phyloP scores from a whole-genome alignment of 2,329 filamentous ascomycete species.

The Aspergillus sp. region DNA sequence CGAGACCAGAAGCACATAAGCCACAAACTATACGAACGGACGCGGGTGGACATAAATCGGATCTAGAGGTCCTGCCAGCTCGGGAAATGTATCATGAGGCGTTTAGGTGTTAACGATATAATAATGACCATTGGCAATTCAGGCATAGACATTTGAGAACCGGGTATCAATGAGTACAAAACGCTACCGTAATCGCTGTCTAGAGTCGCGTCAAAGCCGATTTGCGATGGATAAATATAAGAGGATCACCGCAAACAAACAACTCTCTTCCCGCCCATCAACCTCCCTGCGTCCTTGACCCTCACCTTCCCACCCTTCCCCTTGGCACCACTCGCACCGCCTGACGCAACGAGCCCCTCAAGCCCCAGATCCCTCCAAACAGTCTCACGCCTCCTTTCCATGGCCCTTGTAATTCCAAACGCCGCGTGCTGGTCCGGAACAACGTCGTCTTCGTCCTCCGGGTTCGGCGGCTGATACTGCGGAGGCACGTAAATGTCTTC shows the following conservation, averaged over 20 bases:
- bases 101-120: conserved; percentile 16
- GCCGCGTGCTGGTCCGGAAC: conserved; percentile 70
- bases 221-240: background rate
- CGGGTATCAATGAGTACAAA: conserved; percentile 17
- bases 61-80: conserved; percentile 57
- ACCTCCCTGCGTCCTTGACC: conserved; percentile 36
- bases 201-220: background rate
- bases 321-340: conserved; percentile 24
- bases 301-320: conserved; percentile 26
- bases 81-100: conserved; percentile 25
- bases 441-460: conserved; percentile 70
- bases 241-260: conserved; percentile 40
- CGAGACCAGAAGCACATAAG: conserved; percentile 62
- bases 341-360: conserved; percentile 28
- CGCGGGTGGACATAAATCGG: conserved; percentile 83
- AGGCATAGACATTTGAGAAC: background rate
- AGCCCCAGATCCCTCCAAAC: conserved; percentile 61
- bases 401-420: conserved; percentile 67
- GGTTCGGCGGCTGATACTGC: conserved; percentile 66
- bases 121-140: conserved; percentile 24
- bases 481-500: conserved; percentile 66
- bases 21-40: conserved; percentile 79
- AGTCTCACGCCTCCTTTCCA: conserved; percentile 57
- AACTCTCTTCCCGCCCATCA: conserved; percentile 45
- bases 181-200: background rate